phyloP scores from a whole-genome alignment of 106 monocot species.

The Vanilla planifolia region DNA sequence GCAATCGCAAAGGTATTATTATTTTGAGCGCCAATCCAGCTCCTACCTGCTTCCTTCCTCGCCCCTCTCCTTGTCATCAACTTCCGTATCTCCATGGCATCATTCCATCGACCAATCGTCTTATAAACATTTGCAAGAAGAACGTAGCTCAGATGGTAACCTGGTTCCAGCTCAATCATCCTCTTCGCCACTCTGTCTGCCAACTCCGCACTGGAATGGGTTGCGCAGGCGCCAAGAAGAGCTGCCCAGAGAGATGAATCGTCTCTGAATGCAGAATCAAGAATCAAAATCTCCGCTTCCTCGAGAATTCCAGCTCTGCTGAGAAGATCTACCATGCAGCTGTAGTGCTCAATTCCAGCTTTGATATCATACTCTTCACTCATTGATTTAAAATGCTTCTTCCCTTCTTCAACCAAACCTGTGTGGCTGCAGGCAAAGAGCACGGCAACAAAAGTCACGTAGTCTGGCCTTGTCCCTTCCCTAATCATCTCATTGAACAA shows the following conservation, averaged over 20 bases:
- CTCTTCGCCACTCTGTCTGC: constrained; percentile 77
- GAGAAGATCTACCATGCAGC: constrained; percentile 82
- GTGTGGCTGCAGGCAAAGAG: constrained; percentile 82
- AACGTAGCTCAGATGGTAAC: constrained; percentile 79
- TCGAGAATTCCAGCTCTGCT: constrained; percentile 63
- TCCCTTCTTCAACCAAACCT: constrained; percentile 65
- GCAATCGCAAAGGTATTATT: background rate
- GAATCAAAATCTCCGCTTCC: constrained; percentile 83
- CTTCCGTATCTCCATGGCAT: constrained; percentile 56
- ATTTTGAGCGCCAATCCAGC: constrained; percentile 58
- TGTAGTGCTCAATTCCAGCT: constrained; percentile 78
- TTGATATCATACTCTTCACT: constrained; percentile 40
- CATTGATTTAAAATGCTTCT: constrained; percentile 50
- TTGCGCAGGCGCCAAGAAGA: constrained; percentile 70
- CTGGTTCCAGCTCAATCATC: constrained; percentile 80
- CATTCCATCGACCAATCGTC: constrained; percentile 52
- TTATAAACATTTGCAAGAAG: constrained; percentile 84
- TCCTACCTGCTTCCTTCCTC: constrained; percentile 62
- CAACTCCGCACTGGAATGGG: constrained; percentile 38
- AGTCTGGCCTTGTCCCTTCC: constrained; percentile 49
- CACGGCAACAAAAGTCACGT: constrained; percentile 79
- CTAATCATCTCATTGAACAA: constrained; percentile 58
- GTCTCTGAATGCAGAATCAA: constrained; percentile 28
- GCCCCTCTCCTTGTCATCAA: constrained; percentile 58
- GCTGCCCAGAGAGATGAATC: constrained; percentile 74